Evolutionary conservation across 768 basidiomycete species (phyloP).

Genomic region (Roridomyces roridus): DNA sequence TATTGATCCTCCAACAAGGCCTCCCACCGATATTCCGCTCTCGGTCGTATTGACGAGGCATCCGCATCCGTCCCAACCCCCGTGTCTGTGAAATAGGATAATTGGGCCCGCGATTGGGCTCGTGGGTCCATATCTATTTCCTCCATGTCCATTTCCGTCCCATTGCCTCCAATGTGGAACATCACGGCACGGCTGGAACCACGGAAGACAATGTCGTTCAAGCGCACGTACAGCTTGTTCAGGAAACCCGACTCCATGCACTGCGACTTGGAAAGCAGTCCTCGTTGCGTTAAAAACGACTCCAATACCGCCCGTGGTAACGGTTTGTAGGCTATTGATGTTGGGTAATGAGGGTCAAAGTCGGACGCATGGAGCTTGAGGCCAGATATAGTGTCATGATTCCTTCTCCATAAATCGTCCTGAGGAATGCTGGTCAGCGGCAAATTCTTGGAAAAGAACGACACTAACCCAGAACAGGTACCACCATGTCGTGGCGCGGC

Average conservation of each 20-base stretch:
- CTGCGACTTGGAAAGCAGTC: conserved; percentile 56
- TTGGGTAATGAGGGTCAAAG: conserved; percentile 75
- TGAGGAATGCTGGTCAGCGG: conserved; percentile 30
- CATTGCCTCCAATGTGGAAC: conserved; percentile 64
- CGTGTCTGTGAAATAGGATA: conserved; percentile 63
- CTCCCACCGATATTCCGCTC: conserved; percentile 75
- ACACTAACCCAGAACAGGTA: conserved; percentile 75
- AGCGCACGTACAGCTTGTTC: conserved; percentile 73
- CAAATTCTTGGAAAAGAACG: not conserved
- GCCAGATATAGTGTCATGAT: conserved; percentile 60
- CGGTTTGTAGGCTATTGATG: conserved; percentile 76
- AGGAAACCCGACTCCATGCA: conserved; percentile 70
- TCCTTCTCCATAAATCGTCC: conserved; percentile 82
- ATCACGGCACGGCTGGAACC: conserved; percentile 59
- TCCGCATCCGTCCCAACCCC: conserved; percentile 79
- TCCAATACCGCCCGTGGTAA: conserved; percentile 69
- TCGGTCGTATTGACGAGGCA: conserved; percentile 60
- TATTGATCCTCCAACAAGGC: conserved; percentile 65
- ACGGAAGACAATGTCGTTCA: conserved; percentile 71
- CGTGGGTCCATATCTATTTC: conserved; percentile 63
- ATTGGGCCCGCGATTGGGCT: conserved; percentile 43
- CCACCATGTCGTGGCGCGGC: conserved; percentile 72
- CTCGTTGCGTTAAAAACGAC: conserved; percentile 66
- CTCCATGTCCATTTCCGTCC: conserved; percentile 64
- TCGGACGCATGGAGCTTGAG: conserved; percentile 56